Conservation (phyloP, 306 rosid genomes). For the Medicago lupulina region DNA sequence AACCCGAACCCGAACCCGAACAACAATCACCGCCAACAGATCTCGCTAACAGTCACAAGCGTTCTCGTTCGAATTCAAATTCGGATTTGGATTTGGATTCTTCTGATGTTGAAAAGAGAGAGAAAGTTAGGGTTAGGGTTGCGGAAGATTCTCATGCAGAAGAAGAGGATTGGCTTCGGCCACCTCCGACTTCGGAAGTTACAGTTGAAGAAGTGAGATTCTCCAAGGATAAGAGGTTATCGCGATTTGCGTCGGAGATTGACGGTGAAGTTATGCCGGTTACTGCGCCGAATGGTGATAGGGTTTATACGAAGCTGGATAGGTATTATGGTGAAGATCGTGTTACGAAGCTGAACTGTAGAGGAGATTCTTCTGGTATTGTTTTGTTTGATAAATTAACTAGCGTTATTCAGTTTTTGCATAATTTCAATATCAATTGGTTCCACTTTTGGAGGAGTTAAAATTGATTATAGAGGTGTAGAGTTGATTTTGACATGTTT, state of each 20-base stretch:
- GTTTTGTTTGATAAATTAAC: neutral
- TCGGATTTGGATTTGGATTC: slow-evolving; percentile 29
- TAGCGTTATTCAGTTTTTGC: neutral
- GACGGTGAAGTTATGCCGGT: slow-evolving; percentile 84
- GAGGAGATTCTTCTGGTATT: slow-evolving; percentile 60
- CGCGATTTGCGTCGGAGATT: slow-evolving; percentile 77
- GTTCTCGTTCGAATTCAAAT: slow-evolving; percentile 43
- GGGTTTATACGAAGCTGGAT: slow-evolving; percentile 77
- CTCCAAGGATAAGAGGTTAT: slow-evolving; percentile 62
- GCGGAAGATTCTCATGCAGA: slow-evolving; percentile 27
- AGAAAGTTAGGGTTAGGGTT: slow-evolving; percentile 50
- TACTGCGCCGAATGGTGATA: slow-evolving; percentile 84
- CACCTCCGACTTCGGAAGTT: slow-evolving; percentile 22
- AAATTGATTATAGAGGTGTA: too few relatives aligned
- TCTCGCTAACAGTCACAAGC: slow-evolving; percentile 59
- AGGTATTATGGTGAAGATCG: slow-evolving; percentile 56
- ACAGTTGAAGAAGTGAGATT: slow-evolving; percentile 40
- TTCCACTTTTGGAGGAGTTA: too few relatives aligned
- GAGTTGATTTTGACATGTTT: too few relatives aligned
- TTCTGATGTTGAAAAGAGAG: slow-evolving; percentile 34
- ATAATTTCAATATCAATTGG: neutral
- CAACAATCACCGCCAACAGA: slow-evolving; percentile 43
- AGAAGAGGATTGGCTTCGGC: slow-evolving; percentile 68
- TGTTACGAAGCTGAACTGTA: slow-evolving; percentile 48
- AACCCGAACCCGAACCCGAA: slow-evolving; percentile 50